These are phyloP conservation scores for Tieghemiomyces parasiticus DNA, from an alignment of 192 early-diverging fungal species.

Conservation along the genomic window DNA sequence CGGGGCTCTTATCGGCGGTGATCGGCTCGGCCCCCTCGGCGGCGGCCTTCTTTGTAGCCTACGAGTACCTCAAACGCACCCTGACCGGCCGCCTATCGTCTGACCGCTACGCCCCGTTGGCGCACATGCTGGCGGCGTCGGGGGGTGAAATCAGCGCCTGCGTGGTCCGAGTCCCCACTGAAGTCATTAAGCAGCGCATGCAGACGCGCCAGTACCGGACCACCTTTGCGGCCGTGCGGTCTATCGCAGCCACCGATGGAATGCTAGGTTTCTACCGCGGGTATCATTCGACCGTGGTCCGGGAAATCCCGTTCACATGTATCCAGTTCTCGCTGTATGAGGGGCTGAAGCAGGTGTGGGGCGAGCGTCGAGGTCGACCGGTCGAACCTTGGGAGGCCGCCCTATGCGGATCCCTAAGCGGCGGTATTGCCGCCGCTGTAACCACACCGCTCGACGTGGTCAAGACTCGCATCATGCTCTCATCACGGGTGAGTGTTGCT, in stretches of 20 bases:
- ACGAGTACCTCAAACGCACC: constrained; percentile 61
- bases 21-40: constrained; percentile 85
- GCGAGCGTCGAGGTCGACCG: constrained; percentile 25
- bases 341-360: constrained; percentile 52
- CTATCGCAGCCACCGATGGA: constrained; percentile 55
- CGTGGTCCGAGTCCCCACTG: constrained; percentile 84
- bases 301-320: constrained; percentile 95
- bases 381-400: constrained; percentile 70
- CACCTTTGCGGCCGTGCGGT: constrained; percentile 40
- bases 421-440: constrained; percentile 73
- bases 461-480: constrained; percentile 96
- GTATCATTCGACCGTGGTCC: constrained; percentile 77
- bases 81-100: constrained; percentile 18
- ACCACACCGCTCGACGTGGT: constrained; percentile 95
- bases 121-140: constrained; percentile 83
- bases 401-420: constrained; percentile 73
- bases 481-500: constrained; percentile 34
- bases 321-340: constrained; percentile 96
- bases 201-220: constrained; percentile 66
- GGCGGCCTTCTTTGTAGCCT: constrained; percentile 82
- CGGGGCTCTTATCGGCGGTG: constrained; percentile 78
- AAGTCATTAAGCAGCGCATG: constrained; percentile 92
- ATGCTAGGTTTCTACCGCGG: constrained; percentile 83
- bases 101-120: constrained; percentile 38
- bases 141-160: constrained; percentile 87